Conservation (phyloP, 1,284 basidiomycete species). For the Crucibulum parvulum region DNA sequence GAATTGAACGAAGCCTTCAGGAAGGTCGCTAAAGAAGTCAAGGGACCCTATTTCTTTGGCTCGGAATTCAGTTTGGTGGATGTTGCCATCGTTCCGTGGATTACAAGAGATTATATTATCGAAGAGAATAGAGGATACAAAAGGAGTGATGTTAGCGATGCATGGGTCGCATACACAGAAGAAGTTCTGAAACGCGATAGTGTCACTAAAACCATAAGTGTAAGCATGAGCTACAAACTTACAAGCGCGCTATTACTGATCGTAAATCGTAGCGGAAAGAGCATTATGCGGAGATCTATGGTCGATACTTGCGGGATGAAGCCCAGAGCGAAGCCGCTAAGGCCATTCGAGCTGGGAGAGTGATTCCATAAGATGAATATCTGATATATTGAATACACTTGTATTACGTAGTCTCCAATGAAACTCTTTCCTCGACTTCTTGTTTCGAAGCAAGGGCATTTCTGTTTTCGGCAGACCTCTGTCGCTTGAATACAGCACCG, state of each 20-base stretch:
- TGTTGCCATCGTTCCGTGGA: constrained; percentile 66
- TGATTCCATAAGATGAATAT: constrained; percentile 46
- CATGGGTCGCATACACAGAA: constrained; percentile 56
- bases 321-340: constrained; percentile 68
- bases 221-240: constrained; percentile 32
- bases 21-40: constrained; percentile 53
- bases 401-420: no score
- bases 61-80: constrained; percentile 64
- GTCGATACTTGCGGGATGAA: constrained; percentile 60
- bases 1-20: constrained; percentile 54
- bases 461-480: no score
- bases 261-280: constrained; percentile 46
- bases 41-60: constrained; percentile 67
- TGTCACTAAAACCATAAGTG: constrained; percentile 56
- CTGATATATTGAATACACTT: background rate
- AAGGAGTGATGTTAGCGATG: constrained; percentile 47
- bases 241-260: background rate
- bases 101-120: constrained; percentile 55
- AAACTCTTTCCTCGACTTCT: no score
- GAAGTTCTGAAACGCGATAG: constrained; percentile 52
- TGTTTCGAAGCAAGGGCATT: no score
- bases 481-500: no score
- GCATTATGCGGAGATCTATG: constrained; percentile 58
- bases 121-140: constrained; percentile 57
- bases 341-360: constrained; percentile 56